These are phyloP conservation scores for Termitomyces sp. DNA, from an alignment of 768 basidiomycete species.

Conservation along the genomic window DNA sequence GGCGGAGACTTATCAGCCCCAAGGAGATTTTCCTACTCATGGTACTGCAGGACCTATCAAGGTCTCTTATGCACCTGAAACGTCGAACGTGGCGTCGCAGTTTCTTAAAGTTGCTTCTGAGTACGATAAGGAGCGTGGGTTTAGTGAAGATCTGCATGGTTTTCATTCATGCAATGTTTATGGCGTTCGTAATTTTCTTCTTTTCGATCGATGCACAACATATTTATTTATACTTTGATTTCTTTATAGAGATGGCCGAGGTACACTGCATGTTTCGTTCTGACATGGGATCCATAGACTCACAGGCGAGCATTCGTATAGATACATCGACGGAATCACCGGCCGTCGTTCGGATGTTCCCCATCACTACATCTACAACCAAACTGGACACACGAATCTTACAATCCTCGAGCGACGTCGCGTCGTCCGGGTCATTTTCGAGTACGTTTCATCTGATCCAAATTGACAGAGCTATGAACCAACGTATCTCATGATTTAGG, in stretches of 20 bases:
- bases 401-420: conserved; percentile 37
- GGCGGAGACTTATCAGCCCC: conserved; percentile 40
- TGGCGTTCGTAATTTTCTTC: conserved; percentile 34
- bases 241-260: conserved; percentile 48
- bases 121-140: conserved; percentile 47
- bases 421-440: conserved; percentile 48
- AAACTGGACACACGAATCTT: conserved; percentile 41
- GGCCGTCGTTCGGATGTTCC: conserved; percentile 59
- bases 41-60: conserved; percentile 51
- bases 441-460: conserved; percentile 30
- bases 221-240: not conserved
- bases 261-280: conserved; percentile 29
- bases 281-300: not conserved
- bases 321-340: conserved; percentile 50
- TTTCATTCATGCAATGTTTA: conserved; percentile 44
- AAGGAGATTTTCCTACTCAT: conserved; percentile 33
- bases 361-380: conserved; percentile 51
- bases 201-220: not conserved
- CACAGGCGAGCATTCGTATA: conserved; percentile 18
- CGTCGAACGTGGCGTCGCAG: conserved; percentile 43
- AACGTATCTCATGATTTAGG: conserved; percentile 20
- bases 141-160: conserved; percentile 46
- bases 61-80: conserved; percentile 38
- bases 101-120: conserved; percentile 43
- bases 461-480: not conserved